Percentiles rank a stretch among this genome's conserved stretches.
Evolutionary conservation across 257 asterid species (phyloP).

Genomic region (Nicotiana paniculata): DNA sequence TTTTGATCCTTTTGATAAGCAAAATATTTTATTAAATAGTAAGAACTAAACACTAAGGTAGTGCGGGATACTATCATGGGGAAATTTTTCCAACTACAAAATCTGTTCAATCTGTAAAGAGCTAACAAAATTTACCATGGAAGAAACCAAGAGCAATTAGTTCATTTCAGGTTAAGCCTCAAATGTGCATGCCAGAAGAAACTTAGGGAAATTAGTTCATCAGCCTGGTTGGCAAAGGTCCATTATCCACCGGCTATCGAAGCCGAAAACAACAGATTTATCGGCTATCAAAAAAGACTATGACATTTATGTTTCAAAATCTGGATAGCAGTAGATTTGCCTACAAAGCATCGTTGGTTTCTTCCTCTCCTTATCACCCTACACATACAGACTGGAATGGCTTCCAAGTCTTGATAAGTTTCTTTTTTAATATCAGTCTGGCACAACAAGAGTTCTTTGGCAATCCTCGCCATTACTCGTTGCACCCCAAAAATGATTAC

Average conservation of each 20-base stretch:
- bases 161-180: not conserved
- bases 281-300: not conserved
- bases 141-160: not conserved
- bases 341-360: not conserved
- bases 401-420: not conserved
- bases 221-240: not conserved
- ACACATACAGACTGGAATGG: not conserved
- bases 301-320: not conserved
- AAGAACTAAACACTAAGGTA: not conserved
- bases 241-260: not conserved
- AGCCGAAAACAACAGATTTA: not conserved
- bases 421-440: not conserved
- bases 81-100: not conserved
- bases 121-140: too few relatives aligned
- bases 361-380: not conserved
- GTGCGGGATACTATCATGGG: not conserved
- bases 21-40: not conserved
- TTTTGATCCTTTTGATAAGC: not conserved
- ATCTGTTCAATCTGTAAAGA: not conserved
- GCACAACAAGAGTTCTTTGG: not conserved
- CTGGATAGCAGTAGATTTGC: not conserved
- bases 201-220: not conserved
- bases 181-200: not conserved
- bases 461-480: not conserved
- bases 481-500: not conserved